Conservation (phyloP, 768 basidiomycete species). For the Psilocybe sp. region DNA sequence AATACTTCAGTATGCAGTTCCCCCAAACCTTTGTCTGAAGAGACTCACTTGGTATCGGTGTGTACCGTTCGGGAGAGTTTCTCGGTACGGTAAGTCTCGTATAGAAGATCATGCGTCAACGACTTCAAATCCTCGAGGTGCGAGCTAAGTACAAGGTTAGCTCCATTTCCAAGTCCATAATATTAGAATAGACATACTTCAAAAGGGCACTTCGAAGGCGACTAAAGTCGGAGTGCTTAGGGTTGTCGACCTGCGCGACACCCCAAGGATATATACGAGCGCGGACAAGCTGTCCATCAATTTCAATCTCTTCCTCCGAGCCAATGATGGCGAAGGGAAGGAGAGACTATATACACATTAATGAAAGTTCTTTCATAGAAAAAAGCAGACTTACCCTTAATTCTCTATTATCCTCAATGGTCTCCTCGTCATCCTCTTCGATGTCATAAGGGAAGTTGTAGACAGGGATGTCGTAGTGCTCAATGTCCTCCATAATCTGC, state of each 20-base stretch:
- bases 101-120: slow-evolving; percentile 89
- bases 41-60: slow-evolving; percentile 65
- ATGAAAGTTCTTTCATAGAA: neutral
- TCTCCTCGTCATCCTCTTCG: slow-evolving; percentile 99
- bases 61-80: slow-evolving; percentile 91
- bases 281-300: slow-evolving; percentile 88
- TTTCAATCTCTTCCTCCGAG: slow-evolving; percentile 93
- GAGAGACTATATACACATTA: slow-evolving; percentile 53
- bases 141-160: slow-evolving; percentile 49
- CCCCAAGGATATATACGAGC: slow-evolving; percentile 99
- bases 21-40: slow-evolving; percentile 1
- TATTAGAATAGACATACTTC: slow-evolving; percentile 50
- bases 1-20: slow-evolving; percentile 19
- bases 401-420: slow-evolving; percentile 95
- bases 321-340: slow-evolving; percentile 98
- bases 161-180: neutral
- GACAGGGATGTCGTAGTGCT: slow-evolving; percentile 95
- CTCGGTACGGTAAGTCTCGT: slow-evolving; percentile 97
- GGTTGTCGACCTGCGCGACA: slow-evolving; percentile 97
- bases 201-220: slow-evolving; percentile 88
- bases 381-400: slow-evolving; percentile 58
- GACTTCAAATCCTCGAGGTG: slow-evolving; percentile 95
- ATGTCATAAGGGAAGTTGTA: slow-evolving; percentile 99
- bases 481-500: slow-evolving; percentile 99
- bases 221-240: slow-evolving; percentile 99